These are phyloP conservation scores for Suillus lakei DNA, from an alignment of 768 basidiomycete genomes.

Conservation along the genomic window DNA sequence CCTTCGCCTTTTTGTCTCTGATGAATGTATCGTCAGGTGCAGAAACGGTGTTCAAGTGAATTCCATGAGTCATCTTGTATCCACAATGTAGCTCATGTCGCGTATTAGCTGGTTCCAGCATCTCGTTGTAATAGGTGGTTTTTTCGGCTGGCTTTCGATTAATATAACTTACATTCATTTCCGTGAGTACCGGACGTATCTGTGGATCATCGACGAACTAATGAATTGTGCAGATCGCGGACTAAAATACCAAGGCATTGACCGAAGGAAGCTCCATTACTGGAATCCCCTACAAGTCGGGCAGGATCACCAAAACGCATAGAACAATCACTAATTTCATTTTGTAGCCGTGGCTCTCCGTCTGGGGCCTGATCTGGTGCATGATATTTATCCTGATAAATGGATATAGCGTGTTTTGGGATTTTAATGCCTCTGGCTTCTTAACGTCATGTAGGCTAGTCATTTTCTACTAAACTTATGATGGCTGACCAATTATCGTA, in stretches of 20 bases:
- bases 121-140: conserved; percentile 66
- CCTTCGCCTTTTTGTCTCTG: conserved; percentile 57
- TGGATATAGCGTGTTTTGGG: conserved; percentile 64
- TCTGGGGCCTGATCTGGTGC: conserved; percentile 71
- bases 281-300: conserved; percentile 51
- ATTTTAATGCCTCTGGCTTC: conserved; percentile 58
- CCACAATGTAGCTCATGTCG: background rate
- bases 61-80: background rate
- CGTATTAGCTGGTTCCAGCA: conserved; percentile 62
- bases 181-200: conserved; percentile 44
- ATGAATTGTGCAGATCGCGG: conserved; percentile 56
- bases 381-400: conserved; percentile 61
- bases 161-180: conserved; percentile 73
- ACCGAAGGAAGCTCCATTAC: conserved; percentile 65
- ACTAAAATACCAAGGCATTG: conserved; percentile 67
- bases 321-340: background rate
- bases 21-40: conserved; percentile 63
- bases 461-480: conserved; percentile 12
- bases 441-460: conserved; percentile 46
- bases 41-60: conserved; percentile 35
- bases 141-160: conserved; percentile 67
- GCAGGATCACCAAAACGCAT: conserved; percentile 31
- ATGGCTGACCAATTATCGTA: conserved; percentile 19
- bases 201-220: background rate
- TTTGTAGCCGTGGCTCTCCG: conserved; percentile 58